Base-by-base conservation (phyloP, 495 filamentous ascomycete genomes). In the Mytilinidion resinicola region DNA sequence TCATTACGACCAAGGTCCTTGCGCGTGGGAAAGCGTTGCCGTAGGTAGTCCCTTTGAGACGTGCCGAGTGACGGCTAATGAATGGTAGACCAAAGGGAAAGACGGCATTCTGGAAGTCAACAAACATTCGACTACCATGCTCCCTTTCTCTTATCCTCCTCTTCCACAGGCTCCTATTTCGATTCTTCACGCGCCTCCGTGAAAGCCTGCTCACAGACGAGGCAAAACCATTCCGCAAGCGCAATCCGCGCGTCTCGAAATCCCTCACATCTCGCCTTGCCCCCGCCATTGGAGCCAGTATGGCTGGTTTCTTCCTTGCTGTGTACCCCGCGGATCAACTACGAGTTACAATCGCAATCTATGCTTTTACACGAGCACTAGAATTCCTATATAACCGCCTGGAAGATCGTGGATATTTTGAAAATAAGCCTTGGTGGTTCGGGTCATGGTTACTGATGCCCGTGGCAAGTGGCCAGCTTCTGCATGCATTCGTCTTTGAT, bases 371-470 rank as follows among this genome's bases (percentile, higher is more conserved):
- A 51, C 82, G 87, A 36, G 86, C 89, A 7, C 73, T 91, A 55
- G 93, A 98, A 71, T 93, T 89, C 65, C 77, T 85, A 25, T 98
- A 91, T 75, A 96, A 95, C 70, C 76, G 82, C 4, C 74, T 87
- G 12, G 90, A 96, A 64, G 82, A 86, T 38, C 82, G 87, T 60
- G 92, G 92, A 7, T 87, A 82, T 77, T 78, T 96, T 52, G 84
- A 82, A 76, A 79, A 85, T 42, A 75, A 74, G 67, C 78, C 90
- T 7, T 80, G 80, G 82, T 98, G 93, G 93, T 92, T 90, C 77
- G 93, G 92, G 20, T 95, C 90, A 68, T 97, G 92, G 92, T 76
- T 97, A 79, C 74, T 97, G 65, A 91, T 96, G 80, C 93, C 93
- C 0, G 67, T 95, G n/a, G 85, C 90, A 11, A 89, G 84, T 67